Conservation (phyloP, 2,329 filamentous ascomycete species). For the Hymenotorrendiella dingleyae region DNA sequence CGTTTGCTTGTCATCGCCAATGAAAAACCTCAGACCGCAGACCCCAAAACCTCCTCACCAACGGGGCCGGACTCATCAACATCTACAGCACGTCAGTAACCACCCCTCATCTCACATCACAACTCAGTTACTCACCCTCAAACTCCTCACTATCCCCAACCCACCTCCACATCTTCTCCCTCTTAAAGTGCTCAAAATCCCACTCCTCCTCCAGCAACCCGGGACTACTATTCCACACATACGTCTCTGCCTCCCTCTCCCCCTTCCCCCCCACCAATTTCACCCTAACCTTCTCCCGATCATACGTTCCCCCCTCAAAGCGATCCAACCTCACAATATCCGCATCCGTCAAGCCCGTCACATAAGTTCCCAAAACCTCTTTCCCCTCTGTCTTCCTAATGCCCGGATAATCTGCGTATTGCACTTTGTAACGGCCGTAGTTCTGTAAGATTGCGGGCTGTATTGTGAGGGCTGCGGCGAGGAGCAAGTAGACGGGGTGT, state of each 20-base stretch:
- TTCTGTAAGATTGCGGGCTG: slow-evolving; percentile 69
- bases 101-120: not conserved
- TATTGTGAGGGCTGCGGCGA: slow-evolving; percentile 48
- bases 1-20: no score
- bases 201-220: slow-evolving; percentile 69
- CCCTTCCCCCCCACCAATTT: slow-evolving; percentile 36
- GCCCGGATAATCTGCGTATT: slow-evolving; percentile 71
- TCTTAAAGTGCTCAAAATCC: slow-evolving; percentile 80
- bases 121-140: slow-evolving; percentile 15
- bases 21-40: not conserved
- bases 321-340: slow-evolving; percentile 71
- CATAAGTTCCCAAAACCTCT: slow-evolving; percentile 68
- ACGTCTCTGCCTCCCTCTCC: slow-evolving; percentile 44
- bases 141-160: slow-evolving; percentile 21
- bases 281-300: slow-evolving; percentile 48
- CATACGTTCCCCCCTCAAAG: slow-evolving; percentile 78
- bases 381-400: slow-evolving; percentile 53
- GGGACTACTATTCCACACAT: slow-evolving; percentile 51
- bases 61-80: not conserved
- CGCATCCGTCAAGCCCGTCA: slow-evolving; percentile 69
- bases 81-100: not conserved
- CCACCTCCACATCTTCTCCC: slow-evolving; percentile 61
- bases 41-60: not conserved
- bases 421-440: slow-evolving; percentile 67
- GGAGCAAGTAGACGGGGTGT: slow-evolving; percentile 20